Evolutionary conservation across 1,284 basidiomycete species (phyloP).

Genomic region (Caloboletus inedulis): DNA sequence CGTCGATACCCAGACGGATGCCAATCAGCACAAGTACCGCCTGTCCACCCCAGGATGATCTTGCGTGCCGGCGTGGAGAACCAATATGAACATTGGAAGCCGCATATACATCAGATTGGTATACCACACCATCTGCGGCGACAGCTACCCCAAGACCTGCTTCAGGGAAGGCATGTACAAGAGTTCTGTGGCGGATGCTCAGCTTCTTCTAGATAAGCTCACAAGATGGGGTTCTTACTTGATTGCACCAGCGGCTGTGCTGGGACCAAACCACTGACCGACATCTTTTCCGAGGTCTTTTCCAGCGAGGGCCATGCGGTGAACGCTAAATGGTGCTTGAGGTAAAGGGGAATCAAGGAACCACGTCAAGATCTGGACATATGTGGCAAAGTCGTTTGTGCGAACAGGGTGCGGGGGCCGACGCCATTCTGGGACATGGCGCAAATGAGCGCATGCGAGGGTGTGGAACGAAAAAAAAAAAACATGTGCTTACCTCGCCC

Average conservation of each 20-base stretch:
- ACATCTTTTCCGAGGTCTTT: conserved; percentile 95
- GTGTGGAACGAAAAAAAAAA: conserved; percentile 1
- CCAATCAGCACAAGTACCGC: conserved; percentile 89
- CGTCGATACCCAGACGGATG: conserved; percentile 84
- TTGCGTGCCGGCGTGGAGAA: conserved; percentile 35
- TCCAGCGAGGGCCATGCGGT: conserved; percentile 93
- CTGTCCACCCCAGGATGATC: conserved; percentile 69
- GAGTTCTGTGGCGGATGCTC: conserved; percentile 46
- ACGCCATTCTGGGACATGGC: conserved; percentile 67
- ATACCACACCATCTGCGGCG: conserved; percentile 81
- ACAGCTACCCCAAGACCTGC: conserved; percentile 81
- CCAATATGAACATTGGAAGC: conserved; percentile 59
- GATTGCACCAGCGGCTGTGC: conserved; percentile 93
- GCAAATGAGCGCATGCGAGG: conserved; percentile 11
- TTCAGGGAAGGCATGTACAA: conserved; percentile 79
- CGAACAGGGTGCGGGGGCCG: conserved; percentile 59
- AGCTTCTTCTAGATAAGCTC: conserved; percentile 2
- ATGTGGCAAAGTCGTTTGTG: conserved; percentile 67
- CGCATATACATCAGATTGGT: conserved; percentile 81
- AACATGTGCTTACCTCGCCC: conserved; percentile 67
- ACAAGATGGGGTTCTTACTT: conserved; percentile 50
- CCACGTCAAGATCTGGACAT: conserved; percentile 90
- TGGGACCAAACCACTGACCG: conserved; percentile 98
- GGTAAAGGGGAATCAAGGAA: conserved; percentile 91
- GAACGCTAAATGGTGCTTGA: conserved; percentile 91